A percentile compares a stretch with the other conserved stretches of the same genome.
These are phyloP conservation scores for Sideroxylon spinosum DNA, from an alignment of 179 eudicot genomes.

Conservation along the genomic window DNA sequence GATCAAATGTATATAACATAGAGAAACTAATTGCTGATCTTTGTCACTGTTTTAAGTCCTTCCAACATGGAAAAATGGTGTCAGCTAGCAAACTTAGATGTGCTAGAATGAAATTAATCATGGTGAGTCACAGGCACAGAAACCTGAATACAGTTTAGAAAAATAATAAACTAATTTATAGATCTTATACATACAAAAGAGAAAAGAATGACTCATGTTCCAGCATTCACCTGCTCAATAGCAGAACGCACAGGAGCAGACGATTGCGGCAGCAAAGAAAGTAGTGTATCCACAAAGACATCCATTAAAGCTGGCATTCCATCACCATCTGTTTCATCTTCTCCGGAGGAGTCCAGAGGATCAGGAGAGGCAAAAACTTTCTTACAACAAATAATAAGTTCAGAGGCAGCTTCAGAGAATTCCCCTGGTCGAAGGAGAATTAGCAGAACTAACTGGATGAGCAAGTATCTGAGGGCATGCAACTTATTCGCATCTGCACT, in stretches of 20 bases:
- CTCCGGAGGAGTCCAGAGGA: constrained; percentile 59
- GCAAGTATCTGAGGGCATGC: constrained; percentile 86
- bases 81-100: not conserved
- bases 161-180: not conserved
- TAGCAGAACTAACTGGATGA: constrained; percentile 83
- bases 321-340: constrained; percentile 65
- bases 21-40: not conserved
- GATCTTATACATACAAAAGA: not conserved
- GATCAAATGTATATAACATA: not conserved
- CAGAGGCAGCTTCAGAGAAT: constrained; percentile 72
- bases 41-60: not conserved
- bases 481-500: constrained; percentile 61
- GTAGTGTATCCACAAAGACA: constrained; percentile 83
- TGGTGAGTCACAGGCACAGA: not conserved
- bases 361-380: constrained; percentile 63
- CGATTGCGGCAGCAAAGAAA: constrained; percentile 83
- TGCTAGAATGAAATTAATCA: not conserved
- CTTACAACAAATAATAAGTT: constrained; percentile 77
- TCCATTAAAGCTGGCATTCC: constrained; percentile 70
- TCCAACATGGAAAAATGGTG: not conserved
- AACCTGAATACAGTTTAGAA: not conserved
- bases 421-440: constrained; percentile 79
- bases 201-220: not conserved
- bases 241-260: constrained; percentile 82
- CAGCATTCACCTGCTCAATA: constrained; percentile 69